A percentile compares a stretch with the other conserved stretches of the same genome.
These are phyloP conservation scores for Sphagnum fallax DNA, from an alignment of 228 moss, liverwort and hornwort genomes.

Conservation along the genomic window DNA sequence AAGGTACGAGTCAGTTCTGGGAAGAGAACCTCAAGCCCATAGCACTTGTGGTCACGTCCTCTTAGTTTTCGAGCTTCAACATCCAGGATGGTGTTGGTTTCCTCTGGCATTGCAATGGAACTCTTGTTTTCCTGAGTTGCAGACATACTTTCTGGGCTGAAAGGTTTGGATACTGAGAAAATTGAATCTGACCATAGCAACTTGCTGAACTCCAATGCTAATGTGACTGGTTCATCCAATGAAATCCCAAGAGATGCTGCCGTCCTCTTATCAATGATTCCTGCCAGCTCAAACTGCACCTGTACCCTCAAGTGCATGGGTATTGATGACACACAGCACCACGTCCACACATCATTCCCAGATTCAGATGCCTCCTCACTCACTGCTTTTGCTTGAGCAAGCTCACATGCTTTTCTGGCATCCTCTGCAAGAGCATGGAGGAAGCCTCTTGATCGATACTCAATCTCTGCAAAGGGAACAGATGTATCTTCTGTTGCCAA, in stretches of 20 bases:
- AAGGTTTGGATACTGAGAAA: conserved; percentile 10
- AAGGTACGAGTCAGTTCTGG: conserved; percentile 44
- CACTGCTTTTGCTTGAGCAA: conserved; percentile 8
- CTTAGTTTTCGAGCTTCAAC: conserved; percentile 8
- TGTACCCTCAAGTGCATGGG: conserved; percentile 25
- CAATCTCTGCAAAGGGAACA: conserved; percentile 4
- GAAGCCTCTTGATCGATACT: conserved; percentile 21
- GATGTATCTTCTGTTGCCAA: conserved; percentile 20
- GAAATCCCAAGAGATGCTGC: conserved; percentile 48
- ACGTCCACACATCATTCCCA: conserved; percentile 27
- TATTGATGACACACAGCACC: conserved; percentile 30
- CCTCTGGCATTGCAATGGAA: neutral
- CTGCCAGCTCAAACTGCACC: conserved; percentile 44
- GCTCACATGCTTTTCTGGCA: conserved; percentile 36
- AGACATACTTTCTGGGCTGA: conserved; percentile 14
- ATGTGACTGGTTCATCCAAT: conserved; percentile 21
- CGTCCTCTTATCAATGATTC: conserved; percentile 37
- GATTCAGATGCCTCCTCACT: neutral
- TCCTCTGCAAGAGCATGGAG: conserved; percentile 28
- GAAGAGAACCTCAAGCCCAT: conserved; percentile 41
- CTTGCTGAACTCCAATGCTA: conserved; percentile 45
- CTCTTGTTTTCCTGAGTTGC: conserved; percentile 12
- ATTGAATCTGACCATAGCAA: conserved; percentile 30
- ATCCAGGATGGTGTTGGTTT: conserved; percentile 19
- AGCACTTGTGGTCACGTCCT: conserved; percentile 27